Base-by-base conservation (phyloP, 1,139 yeast genomes). In the Yamadazyma conglobata region DNA sequence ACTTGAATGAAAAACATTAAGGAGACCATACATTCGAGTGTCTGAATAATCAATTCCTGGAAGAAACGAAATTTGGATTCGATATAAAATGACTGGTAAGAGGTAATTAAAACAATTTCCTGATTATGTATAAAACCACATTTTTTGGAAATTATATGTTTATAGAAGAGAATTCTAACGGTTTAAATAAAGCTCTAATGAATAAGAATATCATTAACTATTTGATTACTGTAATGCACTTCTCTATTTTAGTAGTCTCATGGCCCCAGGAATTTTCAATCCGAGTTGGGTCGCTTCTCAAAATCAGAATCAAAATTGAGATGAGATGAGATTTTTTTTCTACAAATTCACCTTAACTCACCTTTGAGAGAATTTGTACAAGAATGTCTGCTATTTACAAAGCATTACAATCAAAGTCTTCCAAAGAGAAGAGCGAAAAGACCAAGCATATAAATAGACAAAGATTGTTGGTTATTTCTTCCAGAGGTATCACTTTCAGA, bases 401-500 rank as follows among this genome's bases (percentile, higher is more conserved):
- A 58, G 84, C 89, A 15, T 64, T 83, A 43, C 77, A 82, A 36
- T 64, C 74, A 37, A 68, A 69, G 44, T 42, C 60, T 32, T 63
- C 62, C 31, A 65, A 60, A 47, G 71, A 61, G 30, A 50, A 60
- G 15, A 50, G 69, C n/a, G 77, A 70, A 31, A 70, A 66, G 50
- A 54, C 72, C 45, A 66, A 70, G 45, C 77, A 76, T 52, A 72
- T 77, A 57, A 84, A 84, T 56, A 79, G 81, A 59, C 94, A 85
- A 57, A 74, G 91, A 48, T 85, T 88, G 30, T 68, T 91, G 42
- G 73, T 91, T 42, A 85, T 91, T 51, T 85, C 96, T 4, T 88
- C 96, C 25, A 77, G 99, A 58, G 98, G 98, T 42, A 86, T 89
- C 35, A 89, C 89, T 24, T 86, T 70, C 58, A 80, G 98, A 64